Evolutionary conservation across 2,329 filamentous ascomycete genomes (phyloP).

Genomic region (Alternaria postmessia): DNA sequence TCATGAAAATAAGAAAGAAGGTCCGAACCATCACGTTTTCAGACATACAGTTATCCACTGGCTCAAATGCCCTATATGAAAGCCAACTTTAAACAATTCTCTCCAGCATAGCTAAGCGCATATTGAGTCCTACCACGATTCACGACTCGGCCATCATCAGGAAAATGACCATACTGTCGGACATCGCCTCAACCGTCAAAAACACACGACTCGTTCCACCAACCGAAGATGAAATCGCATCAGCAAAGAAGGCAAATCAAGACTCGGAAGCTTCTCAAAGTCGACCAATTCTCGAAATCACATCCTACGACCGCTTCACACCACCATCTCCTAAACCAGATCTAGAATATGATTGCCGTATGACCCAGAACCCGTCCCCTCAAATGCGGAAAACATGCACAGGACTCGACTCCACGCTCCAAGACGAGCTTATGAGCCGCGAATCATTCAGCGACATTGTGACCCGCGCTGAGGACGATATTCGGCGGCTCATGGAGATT

Average conservation of each 20-base stretch:
- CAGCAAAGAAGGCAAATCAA: not conserved
- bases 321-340: constrained; percentile 11
- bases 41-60: not conserved
- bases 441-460: constrained; percentile 8
- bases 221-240: not conserved
- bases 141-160: not conserved
- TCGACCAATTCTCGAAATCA: constrained; percentile 12
- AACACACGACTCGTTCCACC: constrained; percentile 10
- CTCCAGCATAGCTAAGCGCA: not conserved
- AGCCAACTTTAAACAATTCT: not conserved
- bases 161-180: constrained; percentile 9
- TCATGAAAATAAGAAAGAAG: not conserved
- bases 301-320: constrained; percentile 15
- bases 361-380: constrained; percentile 8
- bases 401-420: constrained; percentile 6
- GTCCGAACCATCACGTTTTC: not conserved
- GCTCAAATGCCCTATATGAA: not conserved
- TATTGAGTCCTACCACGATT: not conserved
- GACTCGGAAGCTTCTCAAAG: not conserved
- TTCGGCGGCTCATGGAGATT: constrained; percentile 12
- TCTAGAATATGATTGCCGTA: constrained; percentile 17
- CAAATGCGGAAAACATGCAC: constrained; percentile 8
- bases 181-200: not conserved
- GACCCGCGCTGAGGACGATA: constrained; percentile 4
- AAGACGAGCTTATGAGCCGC: constrained; percentile 17